A percentile compares a stretch with the other conserved stretches of the same genome.
phyloP scores from a whole-genome alignment of 495 filamentous ascomycete species.

The Podospora australis region DNA sequence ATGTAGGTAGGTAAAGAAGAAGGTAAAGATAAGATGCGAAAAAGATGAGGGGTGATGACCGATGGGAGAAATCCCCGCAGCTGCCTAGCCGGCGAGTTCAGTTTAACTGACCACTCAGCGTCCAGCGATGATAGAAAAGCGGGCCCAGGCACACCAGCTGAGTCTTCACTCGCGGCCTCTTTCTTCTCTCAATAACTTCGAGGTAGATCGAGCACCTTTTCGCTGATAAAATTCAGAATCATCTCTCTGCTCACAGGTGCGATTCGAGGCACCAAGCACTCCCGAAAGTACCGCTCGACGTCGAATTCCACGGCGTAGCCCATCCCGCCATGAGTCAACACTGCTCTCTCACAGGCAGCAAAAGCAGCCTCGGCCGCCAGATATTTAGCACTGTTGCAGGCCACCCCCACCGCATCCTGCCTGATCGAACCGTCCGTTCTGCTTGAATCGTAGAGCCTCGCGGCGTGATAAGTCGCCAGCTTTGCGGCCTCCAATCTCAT shows the following conservation, averaged over 20 bases:
- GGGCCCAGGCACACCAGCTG: too few species aligned
- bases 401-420: slow-evolving; percentile 60
- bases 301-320: slow-evolving; percentile 74
- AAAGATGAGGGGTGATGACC: too few species aligned
- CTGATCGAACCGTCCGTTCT: slow-evolving; percentile 48
- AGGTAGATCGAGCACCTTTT: slow-evolving; percentile 59
- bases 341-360: slow-evolving; percentile 63
- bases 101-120: too few species aligned
- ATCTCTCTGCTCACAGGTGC: slow-evolving; percentile 73
- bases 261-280: slow-evolving; percentile 68
- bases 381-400: slow-evolving; percentile 72
- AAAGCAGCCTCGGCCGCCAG: slow-evolving; percentile 75
- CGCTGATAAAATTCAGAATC: slow-evolving; percentile 73
- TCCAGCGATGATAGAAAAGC: too few species aligned
- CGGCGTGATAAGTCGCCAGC: slow-evolving; percentile 70
- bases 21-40: too few species aligned
- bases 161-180: too few species aligned
- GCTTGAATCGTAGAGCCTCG: slow-evolving; percentile 60
- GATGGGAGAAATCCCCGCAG: too few species aligned
- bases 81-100: background rate
- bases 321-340: slow-evolving; percentile 66
- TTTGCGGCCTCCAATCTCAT: slow-evolving; percentile 79
- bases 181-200: slow-evolving; percentile 37
- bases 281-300: slow-evolving; percentile 69
- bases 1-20: too few species aligned